Conservation (phyloP, 352 stramenopile species). For the Nothophytophthora sp. region DNA sequence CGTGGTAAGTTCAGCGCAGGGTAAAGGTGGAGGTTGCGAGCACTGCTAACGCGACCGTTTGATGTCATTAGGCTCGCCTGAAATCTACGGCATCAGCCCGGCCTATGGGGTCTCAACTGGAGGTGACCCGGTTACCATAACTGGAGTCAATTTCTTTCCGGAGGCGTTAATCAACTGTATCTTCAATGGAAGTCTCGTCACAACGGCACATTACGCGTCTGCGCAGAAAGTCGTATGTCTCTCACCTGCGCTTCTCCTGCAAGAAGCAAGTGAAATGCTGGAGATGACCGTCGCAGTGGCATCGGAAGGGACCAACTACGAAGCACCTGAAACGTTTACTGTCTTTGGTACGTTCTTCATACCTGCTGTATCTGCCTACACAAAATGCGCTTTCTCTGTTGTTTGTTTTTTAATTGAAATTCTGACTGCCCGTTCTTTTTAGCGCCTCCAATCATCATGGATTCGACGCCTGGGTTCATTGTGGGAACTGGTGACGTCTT, state of each 20-base stretch:
- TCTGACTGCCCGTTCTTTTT: no score
- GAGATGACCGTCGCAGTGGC: slow-evolving; percentile 24
- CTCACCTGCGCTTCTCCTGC: slow-evolving; percentile 20
- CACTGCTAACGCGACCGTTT: background rate
- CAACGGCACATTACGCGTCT: slow-evolving; percentile 21
- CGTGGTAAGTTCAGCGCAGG: slow-evolving; percentile 36
- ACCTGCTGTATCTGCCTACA: no score
- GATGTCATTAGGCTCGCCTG: slow-evolving; percentile 33
- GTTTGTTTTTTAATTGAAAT: no score
- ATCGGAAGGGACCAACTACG: slow-evolving; percentile 24
- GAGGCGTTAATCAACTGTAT: slow-evolving; percentile 30
- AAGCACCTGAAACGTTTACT: slow-evolving; percentile 18
- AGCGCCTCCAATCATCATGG: slow-evolving; percentile 29
- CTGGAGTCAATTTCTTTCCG: slow-evolving; percentile 35
- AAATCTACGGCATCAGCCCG: slow-evolving; percentile 27
- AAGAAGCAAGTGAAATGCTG: background rate
- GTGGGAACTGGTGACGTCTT: slow-evolving; percentile 25
- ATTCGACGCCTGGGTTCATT: slow-evolving; percentile 26
- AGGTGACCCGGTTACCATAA: slow-evolving; percentile 25
- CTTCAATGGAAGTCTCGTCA: slow-evolving; percentile 40
- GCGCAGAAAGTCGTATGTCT: slow-evolving; percentile 25
- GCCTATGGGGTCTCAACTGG: slow-evolving; percentile 22
- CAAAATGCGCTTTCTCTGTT: no score
- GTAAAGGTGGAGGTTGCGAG: background rate
- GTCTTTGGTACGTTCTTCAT: slow-evolving; percentile 27